Conservation (phyloP, 352 stramenopile genomes). For the Phytophthora kernoviae region DNA sequence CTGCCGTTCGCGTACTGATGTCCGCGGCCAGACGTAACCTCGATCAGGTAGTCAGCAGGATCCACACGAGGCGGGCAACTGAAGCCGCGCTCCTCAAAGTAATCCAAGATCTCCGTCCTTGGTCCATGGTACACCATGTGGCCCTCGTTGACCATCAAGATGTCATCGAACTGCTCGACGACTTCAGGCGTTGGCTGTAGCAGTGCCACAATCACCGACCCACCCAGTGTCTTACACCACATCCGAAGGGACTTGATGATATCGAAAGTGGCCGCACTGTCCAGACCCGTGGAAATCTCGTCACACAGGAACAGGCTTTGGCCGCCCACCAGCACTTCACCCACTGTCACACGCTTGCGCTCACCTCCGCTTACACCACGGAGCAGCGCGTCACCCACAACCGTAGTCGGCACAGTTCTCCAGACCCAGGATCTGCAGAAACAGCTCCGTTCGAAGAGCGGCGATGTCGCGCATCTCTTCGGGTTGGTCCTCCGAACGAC, state of each 20-base stretch:
- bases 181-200: constrained; percentile 86
- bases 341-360: constrained; percentile 87
- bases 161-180: constrained; percentile 94
- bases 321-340: constrained; percentile 44
- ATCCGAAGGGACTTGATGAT: constrained; percentile 60
- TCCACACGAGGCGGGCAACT: constrained; percentile 63
- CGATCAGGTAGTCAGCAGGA: constrained; percentile 70
- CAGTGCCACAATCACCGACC: constrained; percentile 39
- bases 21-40: constrained; percentile 64
- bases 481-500: constrained; percentile 49
- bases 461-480: constrained; percentile 76
- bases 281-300: constrained; percentile 64
- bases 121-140: constrained; percentile 93
- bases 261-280: constrained; percentile 58
- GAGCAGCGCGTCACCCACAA: constrained; percentile 87
- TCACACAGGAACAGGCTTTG: constrained; percentile 81
- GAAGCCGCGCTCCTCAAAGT: constrained; percentile 87
- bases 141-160: constrained; percentile 94
- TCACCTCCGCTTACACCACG: constrained; percentile 92
- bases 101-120: constrained; percentile 63
- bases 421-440: constrained; percentile 85
- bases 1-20: constrained; percentile 47
- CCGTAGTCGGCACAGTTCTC: constrained; percentile 89
- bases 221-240: constrained; percentile 45
- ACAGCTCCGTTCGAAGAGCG: constrained; percentile 65